Evolutionary conservation across 768 basidiomycete species (phyloP), one percentile per base, ranked within the genome.

Genomic region (Xerocomellus dryophilus): DNA sequence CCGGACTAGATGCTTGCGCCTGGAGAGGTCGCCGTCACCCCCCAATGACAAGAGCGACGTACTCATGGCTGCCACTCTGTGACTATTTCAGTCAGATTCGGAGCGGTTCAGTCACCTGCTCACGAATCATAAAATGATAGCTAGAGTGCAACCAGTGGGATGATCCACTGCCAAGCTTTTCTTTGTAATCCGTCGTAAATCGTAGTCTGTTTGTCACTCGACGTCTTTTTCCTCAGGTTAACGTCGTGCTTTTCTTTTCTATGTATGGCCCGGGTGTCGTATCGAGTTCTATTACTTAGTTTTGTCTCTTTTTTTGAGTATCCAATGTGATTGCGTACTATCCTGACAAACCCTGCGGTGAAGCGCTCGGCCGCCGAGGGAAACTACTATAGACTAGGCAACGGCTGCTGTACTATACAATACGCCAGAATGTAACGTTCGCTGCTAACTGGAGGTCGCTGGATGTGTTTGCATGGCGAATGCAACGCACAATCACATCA

Each of bases 401-500:
- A 32, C 23, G 36, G 21, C 42, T 45, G 52, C 29, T 10, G 15
- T 45, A 57, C 42, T 10, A 23, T 43, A 50, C 20, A 20, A 31
- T 53, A 43, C 31, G 14, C 17, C 2, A 34, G 5, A 38, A 17
- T 15, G 20, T 20, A 32, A 46, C 17, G n/a, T 34, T 18, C 21
- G 7, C 7, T 21, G 18, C 25, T 25, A 35, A 34, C 14, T 34
- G 36, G 4, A 43, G 15, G 25, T 36, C 9, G 49, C 38, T 23
- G 21, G 6, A 35, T 1, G 31, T 11, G 15, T 23, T 34, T 52
- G 43, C 27, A 25, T 20, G 29, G 20, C 29, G 23, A 38, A 45
- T 29, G 29, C 5, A 40, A 10, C 10, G 7, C 29, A 43, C n/a
- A 17, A 23, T 25, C 9, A 10, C 21, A 15, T 66, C 46, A 68